Percentiles rank a stretch among this genome's conserved stretches.
phyloP scores from a whole-genome alignment of 148 eudicot genomes.

The Bassia scoparia region DNA sequence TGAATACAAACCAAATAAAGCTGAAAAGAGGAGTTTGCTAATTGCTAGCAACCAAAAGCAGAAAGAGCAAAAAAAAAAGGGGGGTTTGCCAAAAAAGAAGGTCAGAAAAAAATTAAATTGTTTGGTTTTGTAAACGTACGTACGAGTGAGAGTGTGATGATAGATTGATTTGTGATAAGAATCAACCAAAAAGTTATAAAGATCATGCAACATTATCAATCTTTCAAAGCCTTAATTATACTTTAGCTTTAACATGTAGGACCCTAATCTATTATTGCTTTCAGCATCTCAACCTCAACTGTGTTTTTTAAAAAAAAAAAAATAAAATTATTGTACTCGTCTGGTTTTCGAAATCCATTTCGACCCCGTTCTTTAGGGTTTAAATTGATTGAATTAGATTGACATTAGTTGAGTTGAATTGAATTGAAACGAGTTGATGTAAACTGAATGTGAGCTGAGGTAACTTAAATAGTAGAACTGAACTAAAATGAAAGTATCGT shows the following conservation, averaged over 20 bases:
- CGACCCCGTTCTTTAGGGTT: too few species aligned
- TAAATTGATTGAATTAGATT: too few species aligned
- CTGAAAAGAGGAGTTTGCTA: slow-evolving; percentile 8
- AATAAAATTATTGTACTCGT: too few species aligned
- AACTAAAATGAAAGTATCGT: too few species aligned
- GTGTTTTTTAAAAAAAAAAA: too few species aligned
- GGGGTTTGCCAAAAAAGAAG: slow-evolving; percentile 10
- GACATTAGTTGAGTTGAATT: too few species aligned
- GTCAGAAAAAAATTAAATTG: slow-evolving; percentile 9
- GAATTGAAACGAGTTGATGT: too few species aligned
- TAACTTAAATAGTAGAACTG: too few species aligned
- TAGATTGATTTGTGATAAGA: slow-evolving; percentile 15
- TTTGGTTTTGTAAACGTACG: slow-evolving; percentile 4
- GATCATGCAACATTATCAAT: slow-evolving; percentile 19
- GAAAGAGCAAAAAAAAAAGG: slow-evolving; percentile 9
- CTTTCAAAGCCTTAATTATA: not conserved
- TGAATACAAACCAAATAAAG: slow-evolving; percentile 14
- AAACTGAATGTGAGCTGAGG: too few species aligned
- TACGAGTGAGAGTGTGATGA: slow-evolving; percentile 3
- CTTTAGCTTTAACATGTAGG: not conserved
- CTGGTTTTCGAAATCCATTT: too few species aligned
- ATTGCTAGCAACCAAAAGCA: slow-evolving; percentile 18
- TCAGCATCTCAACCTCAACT: too few species aligned
- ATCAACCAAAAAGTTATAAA: slow-evolving; percentile 17
- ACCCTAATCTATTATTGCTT: not conserved